A percentile compares a stretch with the other conserved stretches of the same genome.
phyloP scores from a whole-genome alignment of 208 protist species.

The Trypanosoma platydactyli region DNA sequence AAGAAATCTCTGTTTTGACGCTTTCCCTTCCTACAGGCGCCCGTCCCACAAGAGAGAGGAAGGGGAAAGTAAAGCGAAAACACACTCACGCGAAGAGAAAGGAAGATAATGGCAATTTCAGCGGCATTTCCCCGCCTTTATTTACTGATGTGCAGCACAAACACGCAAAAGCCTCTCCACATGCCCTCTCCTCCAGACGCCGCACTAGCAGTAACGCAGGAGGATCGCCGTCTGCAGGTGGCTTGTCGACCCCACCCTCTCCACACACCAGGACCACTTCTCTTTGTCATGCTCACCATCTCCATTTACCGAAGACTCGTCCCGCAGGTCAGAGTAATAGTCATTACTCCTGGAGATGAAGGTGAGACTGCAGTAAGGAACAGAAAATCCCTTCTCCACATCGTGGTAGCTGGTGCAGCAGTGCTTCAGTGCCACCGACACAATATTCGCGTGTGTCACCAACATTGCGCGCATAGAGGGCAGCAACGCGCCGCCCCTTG shows the following conservation, averaged over 20 bases:
- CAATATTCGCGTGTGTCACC: slow-evolving; percentile 79
- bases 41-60: no score
- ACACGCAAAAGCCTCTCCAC: not conserved
- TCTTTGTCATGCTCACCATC: not conserved
- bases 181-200: not conserved
- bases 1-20: no score
- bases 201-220: slow-evolving; percentile 45
- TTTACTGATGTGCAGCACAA: not conserved
- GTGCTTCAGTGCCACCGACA: slow-evolving; percentile 56
- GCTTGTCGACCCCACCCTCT: slow-evolving; percentile 50
- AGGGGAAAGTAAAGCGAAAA: no score
- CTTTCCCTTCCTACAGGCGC: no score
- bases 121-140: not conserved
- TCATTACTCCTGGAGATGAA: slow-evolving; percentile 75
- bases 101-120: not conserved
- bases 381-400: slow-evolving; percentile 53
- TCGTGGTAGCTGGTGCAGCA: slow-evolving; percentile 65
- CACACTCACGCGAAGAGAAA: no score
- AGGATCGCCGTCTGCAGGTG: slow-evolving; percentile 68
- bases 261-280: slow-evolving; percentile 41
- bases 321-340: slow-evolving; percentile 30
- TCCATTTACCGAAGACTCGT: not conserved
- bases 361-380: slow-evolving; percentile 81
- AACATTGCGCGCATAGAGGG: slow-evolving; percentile 71
- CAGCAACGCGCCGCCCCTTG: slow-evolving; percentile 35